These are phyloP conservation scores for Penicillium verhagenii DNA, from an alignment of 495 filamentous ascomycete genomes.

Conservation along the genomic window DNA sequence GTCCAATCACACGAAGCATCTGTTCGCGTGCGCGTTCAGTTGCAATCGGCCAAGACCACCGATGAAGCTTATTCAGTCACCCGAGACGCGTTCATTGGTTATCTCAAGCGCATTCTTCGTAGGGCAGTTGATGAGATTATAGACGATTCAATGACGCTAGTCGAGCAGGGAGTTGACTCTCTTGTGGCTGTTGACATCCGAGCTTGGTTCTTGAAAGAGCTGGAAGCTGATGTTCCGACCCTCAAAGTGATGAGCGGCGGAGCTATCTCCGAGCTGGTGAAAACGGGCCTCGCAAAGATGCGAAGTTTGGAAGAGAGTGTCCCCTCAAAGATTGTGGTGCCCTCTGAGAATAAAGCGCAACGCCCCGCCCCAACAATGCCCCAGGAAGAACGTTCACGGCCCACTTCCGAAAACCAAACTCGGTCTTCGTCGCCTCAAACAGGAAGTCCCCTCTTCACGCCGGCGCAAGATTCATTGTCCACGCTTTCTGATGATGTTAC, in stretches of 20 bases:
- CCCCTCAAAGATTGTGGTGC: too few relatives aligned
- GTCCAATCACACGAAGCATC: background rate
- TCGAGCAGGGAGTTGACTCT: slow-evolving; percentile 2
- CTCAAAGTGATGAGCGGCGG: slow-evolving; percentile 1
- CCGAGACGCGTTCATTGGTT: background rate
- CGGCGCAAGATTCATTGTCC: too few relatives aligned
- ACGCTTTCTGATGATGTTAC: too few relatives aligned
- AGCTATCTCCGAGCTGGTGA: background rate
- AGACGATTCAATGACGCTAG: background rate
- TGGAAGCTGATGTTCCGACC: background rate
- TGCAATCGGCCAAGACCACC: background rate
- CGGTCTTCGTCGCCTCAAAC: too few relatives aligned
- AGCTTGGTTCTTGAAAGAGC: slow-evolving; percentile 4
- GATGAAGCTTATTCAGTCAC: background rate
- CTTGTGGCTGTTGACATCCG: slow-evolving; percentile 1
- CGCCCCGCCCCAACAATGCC: too few relatives aligned
- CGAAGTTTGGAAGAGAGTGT: too few relatives aligned
- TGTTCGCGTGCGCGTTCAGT: slow-evolving; percentile 1
- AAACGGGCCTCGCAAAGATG: too few relatives aligned
- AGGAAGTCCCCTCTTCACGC: too few relatives aligned
- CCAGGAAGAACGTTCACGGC: too few relatives aligned
- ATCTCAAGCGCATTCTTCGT: background rate
- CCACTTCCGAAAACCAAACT: too few relatives aligned
- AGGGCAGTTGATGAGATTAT: background rate
- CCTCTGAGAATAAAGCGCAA: too few relatives aligned